These are phyloP conservation scores for Agapanthus africanus DNA, from an alignment of 106 monocot species.

Conservation along the genomic window DNA sequence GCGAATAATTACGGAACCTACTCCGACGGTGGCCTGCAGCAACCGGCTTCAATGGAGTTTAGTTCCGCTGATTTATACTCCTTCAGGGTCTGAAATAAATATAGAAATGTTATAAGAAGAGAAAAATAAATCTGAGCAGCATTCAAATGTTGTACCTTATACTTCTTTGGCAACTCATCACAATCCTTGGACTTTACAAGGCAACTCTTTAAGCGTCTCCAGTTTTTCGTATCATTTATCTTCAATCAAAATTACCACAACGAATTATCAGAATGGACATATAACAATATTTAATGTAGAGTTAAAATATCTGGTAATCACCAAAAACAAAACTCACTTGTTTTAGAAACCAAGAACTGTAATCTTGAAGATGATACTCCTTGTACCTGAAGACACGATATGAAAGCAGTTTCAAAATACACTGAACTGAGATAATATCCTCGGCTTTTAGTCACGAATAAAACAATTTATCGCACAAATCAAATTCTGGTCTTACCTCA, in stretches of 20 bases:
- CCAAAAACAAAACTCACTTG: constrained; percentile 31
- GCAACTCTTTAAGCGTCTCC: constrained; percentile 72
- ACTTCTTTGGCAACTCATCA: constrained; percentile 60
- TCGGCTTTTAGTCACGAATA: not conserved
- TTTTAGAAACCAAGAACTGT: constrained; percentile 70
- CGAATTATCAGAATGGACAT: not conserved
- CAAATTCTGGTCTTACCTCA: constrained; percentile 30
- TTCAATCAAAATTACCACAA: constrained; percentile 11
- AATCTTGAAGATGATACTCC: constrained; percentile 94
- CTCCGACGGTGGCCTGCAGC: constrained; percentile 95
- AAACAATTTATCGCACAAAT: not conserved
- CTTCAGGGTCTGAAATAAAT: constrained; percentile 51
- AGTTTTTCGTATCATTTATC: constrained; percentile 75
- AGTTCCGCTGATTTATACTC: constrained; percentile 79
- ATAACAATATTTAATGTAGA: not conserved
- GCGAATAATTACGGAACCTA: too few relatives aligned
- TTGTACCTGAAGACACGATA: constrained; percentile 47
- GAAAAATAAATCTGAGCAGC: not conserved
- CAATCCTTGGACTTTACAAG: constrained; percentile 77
- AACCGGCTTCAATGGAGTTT: constrained; percentile 84
- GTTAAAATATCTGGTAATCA: too few relatives aligned
- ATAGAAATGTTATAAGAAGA: not conserved
- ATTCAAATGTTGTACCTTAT: constrained; percentile 38
- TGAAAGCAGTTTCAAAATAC: not conserved
- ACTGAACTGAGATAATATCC: not conserved